Base-by-base conservation (phyloP, 768 basidiomycete species). In the Panellus pusillus region DNA sequence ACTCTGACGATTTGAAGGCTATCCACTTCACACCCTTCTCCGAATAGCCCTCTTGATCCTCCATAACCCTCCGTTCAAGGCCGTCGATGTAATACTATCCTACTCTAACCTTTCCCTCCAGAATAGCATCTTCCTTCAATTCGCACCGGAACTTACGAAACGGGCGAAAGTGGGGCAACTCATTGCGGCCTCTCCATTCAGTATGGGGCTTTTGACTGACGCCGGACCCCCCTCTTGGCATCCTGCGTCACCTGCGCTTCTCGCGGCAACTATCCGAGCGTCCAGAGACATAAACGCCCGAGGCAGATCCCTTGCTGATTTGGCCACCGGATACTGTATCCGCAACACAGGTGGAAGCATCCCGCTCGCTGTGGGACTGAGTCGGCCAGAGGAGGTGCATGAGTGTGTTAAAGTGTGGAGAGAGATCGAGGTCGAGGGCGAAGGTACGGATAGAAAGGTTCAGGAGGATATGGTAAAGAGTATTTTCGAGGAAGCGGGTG, bases 21-120 rank as follows among this genome's bases (percentile, higher is more conserved):
- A 84, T 60, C 91, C 91, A 11, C 76, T 94, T 20, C 85, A 91
- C 9, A 86, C 87, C 0, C 77, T 95, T n/a, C 78, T 95, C 27
- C 86, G 93, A n/a, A 70, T 93, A 15, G 82, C 91, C 9, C 78
- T 91, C 31, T 74, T 93, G 46, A 79, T 92, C 57, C 74, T 82
- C 29, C 82, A 87, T 63, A 84, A 76, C 17, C 68, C 82, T 9
- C 86, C 86, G 11, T 85, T 78, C 69, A 75, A 78, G 49, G 89
- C 93, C 9, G 66, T 95, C 53, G 93, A 95, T 68, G 77, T 85
- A 42, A 67, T 95, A 27, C 79, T 93, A 41, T 86, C 89, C 14
- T 95, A 91, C 72, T 88, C 84, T 19, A 91, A 94, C 67, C 78
- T 91, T 49, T 84, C 80, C 19, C 74, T 93, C 29, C 89, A 92